Evolutionary conservation across 2,329 filamentous ascomycete genomes (phyloP), one percentile per base, ranked within the genome.

Genomic region (Epichloe gansuensis): DNA sequence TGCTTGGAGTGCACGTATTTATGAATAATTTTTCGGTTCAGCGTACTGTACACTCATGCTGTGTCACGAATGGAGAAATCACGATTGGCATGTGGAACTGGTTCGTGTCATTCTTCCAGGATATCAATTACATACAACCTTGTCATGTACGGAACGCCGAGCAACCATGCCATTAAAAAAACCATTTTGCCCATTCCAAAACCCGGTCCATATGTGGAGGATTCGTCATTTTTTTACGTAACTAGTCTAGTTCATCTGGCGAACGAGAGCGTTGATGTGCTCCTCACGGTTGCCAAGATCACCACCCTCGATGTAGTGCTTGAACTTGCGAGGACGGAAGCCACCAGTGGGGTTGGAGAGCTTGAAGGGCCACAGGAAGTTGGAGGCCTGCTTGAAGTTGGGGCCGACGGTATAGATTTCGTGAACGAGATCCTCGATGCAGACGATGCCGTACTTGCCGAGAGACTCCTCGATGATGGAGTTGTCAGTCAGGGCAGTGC

Each of bases 281-380:
- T 97, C 91, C 81, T 98, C 93, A 63, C 93, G 87, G 84, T 98
- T 97, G 73, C 93, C 93, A 65, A 94, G 79, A 75, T 98, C 93
- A 85, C 93, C 93, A 75, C 91, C 93, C 81, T 96, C 88, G 60
- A 97, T 88, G 79, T 88, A 97, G 81, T 97, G 91, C 81, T 90
- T 93, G 85, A 97, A 97, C 82, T 97, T 98, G 77, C 93, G 82
- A 67, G 86, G 75, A 65, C 86, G 86, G 89, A 97, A 98, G 61
- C 93, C 91, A 73, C 93, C 93, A 65, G 78, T 97, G 70, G 93
- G 93, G 84, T 95, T 96, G 83, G 83, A 90, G 64, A 98, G 87
- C 87, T 98, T 97, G 85, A 98, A 98, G 71, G 93, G 93, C 93
- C 93, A 98, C 64, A 97, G 78, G 85, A 97, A 97, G 86, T 97